Percentiles rank a stretch among this genome's conserved stretches.
Conservation (phyloP, 1,284 basidiomycete species). For the Marasmius oreades region DNA sequence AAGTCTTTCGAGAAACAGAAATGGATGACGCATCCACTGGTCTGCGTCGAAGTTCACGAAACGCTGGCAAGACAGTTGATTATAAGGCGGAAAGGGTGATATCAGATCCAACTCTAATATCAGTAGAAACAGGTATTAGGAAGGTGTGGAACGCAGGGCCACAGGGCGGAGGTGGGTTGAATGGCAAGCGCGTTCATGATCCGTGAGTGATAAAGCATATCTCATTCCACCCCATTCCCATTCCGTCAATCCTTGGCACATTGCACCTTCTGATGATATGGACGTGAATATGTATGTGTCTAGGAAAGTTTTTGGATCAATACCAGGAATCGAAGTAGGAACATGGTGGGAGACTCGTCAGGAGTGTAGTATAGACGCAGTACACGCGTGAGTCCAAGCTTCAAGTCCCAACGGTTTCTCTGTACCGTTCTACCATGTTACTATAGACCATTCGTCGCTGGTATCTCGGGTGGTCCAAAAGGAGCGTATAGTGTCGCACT, state of each 20-base stretch:
- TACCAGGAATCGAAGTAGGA: conserved; percentile 72
- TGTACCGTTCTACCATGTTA: conserved; percentile 2
- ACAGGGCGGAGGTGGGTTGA: conserved; percentile 29
- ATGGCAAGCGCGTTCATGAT: conserved; percentile 47
- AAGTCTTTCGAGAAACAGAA: conserved; percentile 27
- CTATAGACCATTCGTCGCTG: conserved; percentile 70
- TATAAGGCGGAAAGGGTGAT: conserved; percentile 42
- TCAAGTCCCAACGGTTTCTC: neutral
- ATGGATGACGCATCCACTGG: conserved; percentile 16
- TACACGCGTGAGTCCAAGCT: conserved; percentile 62
- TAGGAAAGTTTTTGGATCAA: conserved; percentile 58
- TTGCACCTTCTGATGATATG: neutral
- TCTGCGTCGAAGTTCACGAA: conserved; percentile 61
- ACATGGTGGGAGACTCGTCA: conserved; percentile 76
- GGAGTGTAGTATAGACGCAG: conserved; percentile 65
- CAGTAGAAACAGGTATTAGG: conserved; percentile 33
- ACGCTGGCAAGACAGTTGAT: conserved; percentile 53
- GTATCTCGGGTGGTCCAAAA: conserved; percentile 61
- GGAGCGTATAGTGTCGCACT: conserved; percentile 80
- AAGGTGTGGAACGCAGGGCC: conserved; percentile 33
- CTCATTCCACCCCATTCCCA: no score
- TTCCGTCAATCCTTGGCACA: no score
- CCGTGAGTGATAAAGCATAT: conserved; percentile 46
- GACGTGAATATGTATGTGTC: neutral
- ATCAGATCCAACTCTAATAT: conserved; percentile 30